Evolutionary conservation across 2,329 filamentous ascomycete species (phyloP), one percentile per base, ranked within the genome.

Genomic region (Fusarium drepaniforme): DNA sequence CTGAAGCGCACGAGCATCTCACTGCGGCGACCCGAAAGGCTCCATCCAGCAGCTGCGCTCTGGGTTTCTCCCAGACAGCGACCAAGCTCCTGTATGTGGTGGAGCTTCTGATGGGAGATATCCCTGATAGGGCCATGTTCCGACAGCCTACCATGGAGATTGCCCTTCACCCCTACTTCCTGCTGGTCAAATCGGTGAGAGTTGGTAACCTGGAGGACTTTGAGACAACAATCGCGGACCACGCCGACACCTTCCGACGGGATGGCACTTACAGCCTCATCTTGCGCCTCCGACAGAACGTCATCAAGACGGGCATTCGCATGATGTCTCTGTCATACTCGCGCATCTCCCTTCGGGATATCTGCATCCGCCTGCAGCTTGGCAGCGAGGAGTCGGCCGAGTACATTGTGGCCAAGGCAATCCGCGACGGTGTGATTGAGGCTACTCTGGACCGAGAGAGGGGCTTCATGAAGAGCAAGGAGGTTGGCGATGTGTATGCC

Each of bases 251-350:
- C 13, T 99, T 98, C 92, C 93, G 95, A 80, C 93, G 93, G 76
- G 97, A 99, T 82, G 94, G 94, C 67, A 98, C 96, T 23, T 98
- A 98, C 87, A 97, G 96, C 13, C 89, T 99, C 68, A 97, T 98
- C 79, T 90, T 98, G 74, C 96, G 97, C 73, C 89, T 99, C 72
- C 93, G 97, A 78, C 97, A 99, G 85, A 99, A 99, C 82, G 97
- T 99, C 81, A 98, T 99, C 91, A 98, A 98, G 89, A 99, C 97
- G 5, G 97, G 97, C 76, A 98, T 99, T 75, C 95, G 97, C 78
- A 98, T 98, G 95, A 97, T 99, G 91, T 98, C 96, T 46, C 88
- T 99, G 75, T 98, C 96, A 23, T 99, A 99, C 87, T 98, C 96
- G 70, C 94, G 96, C 73, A 99, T 99, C 81, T 98, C 96, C 1